Evolutionary conservation across 306 rosid species (phyloP), one percentile per base, ranked within the genome.

Genomic region (Sicyos baderoa): DNA sequence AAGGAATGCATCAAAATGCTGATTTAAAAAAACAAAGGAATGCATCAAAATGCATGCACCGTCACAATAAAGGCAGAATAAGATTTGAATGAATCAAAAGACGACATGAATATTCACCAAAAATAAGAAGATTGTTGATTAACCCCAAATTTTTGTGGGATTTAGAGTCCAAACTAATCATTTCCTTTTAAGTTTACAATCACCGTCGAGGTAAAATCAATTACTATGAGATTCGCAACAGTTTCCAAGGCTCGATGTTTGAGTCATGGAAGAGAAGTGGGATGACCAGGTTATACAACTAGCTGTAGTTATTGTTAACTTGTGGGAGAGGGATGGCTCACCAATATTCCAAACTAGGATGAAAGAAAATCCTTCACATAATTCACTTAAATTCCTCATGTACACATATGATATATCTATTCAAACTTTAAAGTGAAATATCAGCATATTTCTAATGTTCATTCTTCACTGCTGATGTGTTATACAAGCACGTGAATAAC

Each of bases 221-320:
- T 12, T 25, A 16, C 40, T 5, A 23, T 17, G 19, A 64, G 7
- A 64, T 64, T 44, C 42, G n/a, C 32, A 32, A 32, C 37, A 19
- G 12, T 13, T 64, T 19, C 32, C 53, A 42, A 64, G 70, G 52
- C 21, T 13, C 16, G 54, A 15, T 12, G 70, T 19, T 66, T 14
- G 13, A 47, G 40, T 47, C 51, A 66, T 16, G 32, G 8, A 42
- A 45, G 48, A 63, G 53, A 15, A 66, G 42, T 66, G 23, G 42
- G 42, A 47, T 47, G 53, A 66, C 23, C 55, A 47, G 55, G 71
- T 47, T 66, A 6, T 3, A 8, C 49, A 45, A 45, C 71, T 65
- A 45, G 55, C 55, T 59, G 5, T 59, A 25, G 45, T 25, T 59
- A 29, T 15, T 5, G 15, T 66, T 45, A 47, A 66, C 51, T 21